Evolutionary conservation across 345 rosid genomes (phyloP), one percentile per base, ranked within the genome.

Genomic region (Eutrema japonicum): DNA sequence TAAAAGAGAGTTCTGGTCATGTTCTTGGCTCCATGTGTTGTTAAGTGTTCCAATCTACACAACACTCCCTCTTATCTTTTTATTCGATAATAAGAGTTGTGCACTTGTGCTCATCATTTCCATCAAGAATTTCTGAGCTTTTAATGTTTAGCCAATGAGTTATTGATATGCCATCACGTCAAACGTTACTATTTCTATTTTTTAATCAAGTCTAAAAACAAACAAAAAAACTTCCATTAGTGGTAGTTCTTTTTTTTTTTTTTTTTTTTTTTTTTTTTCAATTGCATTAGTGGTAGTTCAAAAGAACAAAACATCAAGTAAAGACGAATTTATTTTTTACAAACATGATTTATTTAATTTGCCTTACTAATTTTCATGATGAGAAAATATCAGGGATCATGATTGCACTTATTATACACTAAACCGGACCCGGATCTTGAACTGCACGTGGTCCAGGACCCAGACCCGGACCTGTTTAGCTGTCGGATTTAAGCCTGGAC

Each of bases 71-170:
- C 5, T 66, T 33, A 55, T 64, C 51, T 11, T 6, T 73, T 6
- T 73, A 46, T 51, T 47, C 43, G 29, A 37, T 65, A 65, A 65
- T 37, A 11, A 56, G 55, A 53, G 56, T 7, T 72, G 55, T 33
- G 2, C 5, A 10, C 38, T 7, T 72, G 55, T 33, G 2, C 5
- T 7, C 38, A n/a, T 45, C 1, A 9, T n/a, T 29, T n/a, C 40
- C 61, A 40, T 35, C 29, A 18, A 2, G 0, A 35, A 65, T 22
- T 48, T 48, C 14, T 41, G 47, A 12, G 22, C 50, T 49, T 11
- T 36, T n/a, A 3, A 54, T 13, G 2, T 30, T 53, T 1, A 7
- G 27, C 2, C 2, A 30, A 29, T 29, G 35, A 43, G 14, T 27
- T 10, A 27, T 14, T 54, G 40, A 32, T 11, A 30, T 53, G 36